Percentiles rank a stretch among this genome's conserved stretches.
These are phyloP conservation scores for Diplosphaera chodatii DNA, from an alignment of 139 green algal species.

Conservation along the genomic window DNA sequence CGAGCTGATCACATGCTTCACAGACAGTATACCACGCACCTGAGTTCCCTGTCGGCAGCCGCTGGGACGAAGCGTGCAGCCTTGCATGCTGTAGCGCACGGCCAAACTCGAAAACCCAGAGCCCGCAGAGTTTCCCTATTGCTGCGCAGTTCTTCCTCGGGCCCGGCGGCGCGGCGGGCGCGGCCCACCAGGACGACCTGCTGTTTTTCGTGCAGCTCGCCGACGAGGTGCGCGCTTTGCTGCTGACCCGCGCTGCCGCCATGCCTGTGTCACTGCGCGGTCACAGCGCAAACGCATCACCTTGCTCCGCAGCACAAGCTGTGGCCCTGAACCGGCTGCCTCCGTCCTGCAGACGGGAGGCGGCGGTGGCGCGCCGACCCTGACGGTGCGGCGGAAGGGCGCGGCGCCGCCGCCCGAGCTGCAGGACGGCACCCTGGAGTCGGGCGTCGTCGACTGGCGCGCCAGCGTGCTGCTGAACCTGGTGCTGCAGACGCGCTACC, in stretches of 20 bases:
- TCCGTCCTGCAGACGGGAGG: not conserved
- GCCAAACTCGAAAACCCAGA: not conserved
- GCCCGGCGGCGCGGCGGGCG: not conserved
- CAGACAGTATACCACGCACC: too few species aligned
- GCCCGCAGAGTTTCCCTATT: too few species aligned
- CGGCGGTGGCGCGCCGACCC: not conserved
- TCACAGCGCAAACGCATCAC: not conserved
- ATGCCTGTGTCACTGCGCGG: too few species aligned
- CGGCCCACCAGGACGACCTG: conserved; percentile 30
- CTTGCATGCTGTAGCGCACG: not conserved
- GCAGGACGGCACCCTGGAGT: conserved; percentile 12
- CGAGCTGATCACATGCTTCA: too few species aligned
- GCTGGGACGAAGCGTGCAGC: too few species aligned
- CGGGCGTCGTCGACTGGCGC: conserved; percentile 42
- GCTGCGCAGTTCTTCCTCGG: conserved; percentile 21
- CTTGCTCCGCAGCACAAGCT: too few species aligned
- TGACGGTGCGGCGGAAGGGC: conserved; percentile 5
- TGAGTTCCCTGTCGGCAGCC: too few species aligned
- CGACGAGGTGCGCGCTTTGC: not conserved
- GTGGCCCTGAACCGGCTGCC: too few species aligned
- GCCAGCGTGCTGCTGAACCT: conserved; percentile 54
- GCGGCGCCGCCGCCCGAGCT: conserved; percentile 20
- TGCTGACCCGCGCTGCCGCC: too few species aligned
- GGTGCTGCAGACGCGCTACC: conserved; percentile 54
- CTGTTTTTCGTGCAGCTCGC: conserved; percentile 38